Evolutionary conservation across 495 filamentous ascomycete genomes (phyloP), one percentile per base, ranked within the genome.

Genomic region (Podospora didyma): DNA sequence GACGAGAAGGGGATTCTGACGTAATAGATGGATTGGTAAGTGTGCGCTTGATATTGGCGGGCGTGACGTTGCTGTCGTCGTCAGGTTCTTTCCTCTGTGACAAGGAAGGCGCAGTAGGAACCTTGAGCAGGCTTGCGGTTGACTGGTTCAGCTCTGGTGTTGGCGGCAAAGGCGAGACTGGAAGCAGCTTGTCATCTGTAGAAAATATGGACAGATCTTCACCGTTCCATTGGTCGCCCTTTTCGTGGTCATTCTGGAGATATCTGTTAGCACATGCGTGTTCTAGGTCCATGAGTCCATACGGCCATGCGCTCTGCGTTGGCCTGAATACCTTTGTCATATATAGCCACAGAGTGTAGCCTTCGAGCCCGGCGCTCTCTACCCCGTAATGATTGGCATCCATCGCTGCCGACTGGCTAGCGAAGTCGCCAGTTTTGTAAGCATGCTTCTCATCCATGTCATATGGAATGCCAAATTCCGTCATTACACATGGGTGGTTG

Each of bases 371-470:
- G 45, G 89, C 85, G 7, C 87, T 90, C 72, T 98, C 94, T 0
- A 97, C 71, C 0, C 89, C 94, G 72, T 87, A 98, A 65, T 96
- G 89, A 64, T 97, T 97, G 24, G 94, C 94, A 76, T 98, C 94
- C 88, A 97, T 91, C 19, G 94, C 95, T 11, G 88, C 86, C 28
- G 86, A 89, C 64, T 98, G 94, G 59, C 90, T 96, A 52, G 89
- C 86, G 65, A 95, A 99, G 63, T 99, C 88, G 3, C 94, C 94
- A n/a, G 92, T 96, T 68, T 89, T 88, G 70, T 99, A 99, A 1
- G 94, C 94, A 60, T 91, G 73, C 71, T 96, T 89, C 54, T 95
- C 83, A 64, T 99, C 92, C 94, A 99, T 99, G 69, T 99, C 95
- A 66, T 96, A 99, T 0, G 94, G 94, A 57, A 97, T 96, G 22